Evolutionary conservation across 306 rosid genomes (phyloP).

Genomic region (Canavalia gladiata): DNA sequence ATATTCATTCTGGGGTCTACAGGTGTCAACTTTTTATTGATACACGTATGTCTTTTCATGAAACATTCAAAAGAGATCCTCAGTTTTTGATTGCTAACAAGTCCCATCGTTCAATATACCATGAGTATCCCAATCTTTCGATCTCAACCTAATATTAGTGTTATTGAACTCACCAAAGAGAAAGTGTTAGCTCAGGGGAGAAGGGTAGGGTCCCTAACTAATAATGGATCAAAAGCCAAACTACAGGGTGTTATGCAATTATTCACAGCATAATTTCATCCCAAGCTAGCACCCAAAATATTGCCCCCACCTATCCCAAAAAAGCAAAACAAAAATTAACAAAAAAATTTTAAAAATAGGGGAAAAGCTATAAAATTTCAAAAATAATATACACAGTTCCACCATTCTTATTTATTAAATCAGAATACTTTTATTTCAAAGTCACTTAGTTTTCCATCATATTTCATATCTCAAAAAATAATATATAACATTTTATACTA

Average conservation of each 20-base stretch:
- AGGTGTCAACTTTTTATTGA: constrained; percentile 31
- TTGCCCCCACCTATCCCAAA: constrained; percentile 23
- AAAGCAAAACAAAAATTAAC: not conserved
- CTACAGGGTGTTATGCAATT: constrained; percentile 70
- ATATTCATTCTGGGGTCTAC: constrained; percentile 38
- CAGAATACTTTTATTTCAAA: not conserved
- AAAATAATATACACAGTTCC: no score
- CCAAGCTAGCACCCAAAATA: constrained; percentile 29
- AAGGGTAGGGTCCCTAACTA: constrained; percentile 55
- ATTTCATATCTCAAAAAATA: not conserved
- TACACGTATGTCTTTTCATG: constrained; percentile 34
- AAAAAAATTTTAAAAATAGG: not conserved
- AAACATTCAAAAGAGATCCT: constrained; percentile 15
- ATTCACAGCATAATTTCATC: constrained; percentile 68
- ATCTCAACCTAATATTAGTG: constrained; percentile 55
- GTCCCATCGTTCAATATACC: constrained; percentile 58
- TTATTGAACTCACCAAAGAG: constrained; percentile 48
- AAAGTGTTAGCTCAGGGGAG: not conserved
- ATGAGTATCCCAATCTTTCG: constrained; percentile 49
- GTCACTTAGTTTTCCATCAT: not conserved
- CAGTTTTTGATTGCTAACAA: constrained; percentile 44
- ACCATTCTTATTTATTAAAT: not conserved
- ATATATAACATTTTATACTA: not conserved
- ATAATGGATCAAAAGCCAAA: constrained; percentile 66
- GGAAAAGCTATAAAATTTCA: not conserved